Conservation (phyloP, 148 eudicot species). For the Rhododendron ovatum region DNA sequence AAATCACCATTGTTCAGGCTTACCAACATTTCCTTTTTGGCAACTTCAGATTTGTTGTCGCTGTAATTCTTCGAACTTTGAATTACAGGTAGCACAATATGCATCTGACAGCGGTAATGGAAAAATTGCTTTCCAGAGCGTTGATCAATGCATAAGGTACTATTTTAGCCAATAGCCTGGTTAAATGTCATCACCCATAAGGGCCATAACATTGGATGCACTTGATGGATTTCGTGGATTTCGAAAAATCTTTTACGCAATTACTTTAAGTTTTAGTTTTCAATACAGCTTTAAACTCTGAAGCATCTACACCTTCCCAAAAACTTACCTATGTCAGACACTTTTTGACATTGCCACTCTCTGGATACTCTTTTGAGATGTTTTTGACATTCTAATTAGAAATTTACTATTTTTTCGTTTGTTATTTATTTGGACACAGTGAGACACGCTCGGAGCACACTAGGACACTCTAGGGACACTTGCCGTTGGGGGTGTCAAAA, state of each 20-base stretch:
- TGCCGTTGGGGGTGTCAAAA: neutral
- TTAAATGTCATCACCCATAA: neutral
- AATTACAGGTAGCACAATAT: slow-evolving; percentile 83
- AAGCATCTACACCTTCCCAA: neutral
- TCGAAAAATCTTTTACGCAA: neutral
- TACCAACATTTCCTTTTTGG: neutral
- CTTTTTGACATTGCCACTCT: neutral
- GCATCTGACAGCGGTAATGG: slow-evolving; percentile 73
- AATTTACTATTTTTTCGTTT: too few relatives aligned
- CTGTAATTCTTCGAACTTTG: neutral
- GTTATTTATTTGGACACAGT: neutral
- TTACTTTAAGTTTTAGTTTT: neutral
- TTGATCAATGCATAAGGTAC: slow-evolving; percentile 86
- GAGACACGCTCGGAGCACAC: neutral
- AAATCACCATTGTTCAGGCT: neutral
- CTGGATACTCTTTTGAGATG: neutral
- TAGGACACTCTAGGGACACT: neutral
- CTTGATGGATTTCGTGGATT: neutral
- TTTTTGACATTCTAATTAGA: neutral
- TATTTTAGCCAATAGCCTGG: neutral
- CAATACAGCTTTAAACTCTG: neutral
- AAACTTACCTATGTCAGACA: neutral
- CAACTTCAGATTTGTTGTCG: neutral
- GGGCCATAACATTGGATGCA: neutral
- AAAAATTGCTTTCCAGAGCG: slow-evolving; percentile 60